A percentile compares a stretch with the other conserved stretches of the same genome.
These are phyloP conservation scores for Xylaria sp. DNA, from an alignment of 2,329 filamentous ascomycete species.

Conservation along the genomic window DNA sequence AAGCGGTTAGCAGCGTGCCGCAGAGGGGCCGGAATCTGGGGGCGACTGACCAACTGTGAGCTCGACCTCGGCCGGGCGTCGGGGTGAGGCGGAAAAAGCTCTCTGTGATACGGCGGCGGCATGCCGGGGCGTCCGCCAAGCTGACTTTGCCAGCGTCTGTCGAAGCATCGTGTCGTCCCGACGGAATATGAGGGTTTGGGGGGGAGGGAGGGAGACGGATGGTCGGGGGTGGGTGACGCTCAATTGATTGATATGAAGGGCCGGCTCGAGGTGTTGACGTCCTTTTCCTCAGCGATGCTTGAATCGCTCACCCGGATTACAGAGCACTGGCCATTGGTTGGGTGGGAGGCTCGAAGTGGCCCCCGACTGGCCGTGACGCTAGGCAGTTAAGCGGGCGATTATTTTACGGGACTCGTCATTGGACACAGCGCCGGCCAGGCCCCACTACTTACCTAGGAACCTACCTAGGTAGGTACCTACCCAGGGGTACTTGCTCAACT, in stretches of 20 bases:
- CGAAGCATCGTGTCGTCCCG: constrained; percentile 71
- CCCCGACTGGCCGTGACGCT: constrained; percentile 19
- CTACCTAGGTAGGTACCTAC: not conserved
- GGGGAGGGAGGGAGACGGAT: constrained; percentile 42
- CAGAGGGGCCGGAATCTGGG: not conserved
- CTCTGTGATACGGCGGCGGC: constrained; percentile 66
- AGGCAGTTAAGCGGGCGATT: constrained; percentile 38
- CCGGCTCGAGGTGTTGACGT: constrained; percentile 36
- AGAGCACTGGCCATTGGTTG: constrained; percentile 20
- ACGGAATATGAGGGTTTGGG: constrained; percentile 52
- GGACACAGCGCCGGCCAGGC: constrained; percentile 11
- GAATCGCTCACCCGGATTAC: constrained; percentile 15
- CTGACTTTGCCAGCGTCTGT: constrained; percentile 70
- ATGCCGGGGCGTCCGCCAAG: constrained; percentile 67
- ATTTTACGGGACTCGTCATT: constrained; percentile 36
- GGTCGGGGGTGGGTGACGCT: constrained; percentile 27
- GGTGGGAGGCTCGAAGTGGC: not conserved
- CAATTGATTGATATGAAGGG: constrained; percentile 30
- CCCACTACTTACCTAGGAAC: not conserved
- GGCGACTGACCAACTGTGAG: constrained; percentile 81
- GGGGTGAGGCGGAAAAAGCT: constrained; percentile 80
- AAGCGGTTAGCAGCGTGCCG: constrained; percentile 30
- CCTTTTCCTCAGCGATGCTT: constrained; percentile 15
- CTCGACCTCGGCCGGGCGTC: constrained; percentile 89
- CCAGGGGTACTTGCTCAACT: not conserved